A percentile compares a stretch with the other conserved stretches of the same genome.
Evolutionary conservation across 345 rosid genomes (phyloP).

Genomic region (Tarenaya hassleriana): DNA sequence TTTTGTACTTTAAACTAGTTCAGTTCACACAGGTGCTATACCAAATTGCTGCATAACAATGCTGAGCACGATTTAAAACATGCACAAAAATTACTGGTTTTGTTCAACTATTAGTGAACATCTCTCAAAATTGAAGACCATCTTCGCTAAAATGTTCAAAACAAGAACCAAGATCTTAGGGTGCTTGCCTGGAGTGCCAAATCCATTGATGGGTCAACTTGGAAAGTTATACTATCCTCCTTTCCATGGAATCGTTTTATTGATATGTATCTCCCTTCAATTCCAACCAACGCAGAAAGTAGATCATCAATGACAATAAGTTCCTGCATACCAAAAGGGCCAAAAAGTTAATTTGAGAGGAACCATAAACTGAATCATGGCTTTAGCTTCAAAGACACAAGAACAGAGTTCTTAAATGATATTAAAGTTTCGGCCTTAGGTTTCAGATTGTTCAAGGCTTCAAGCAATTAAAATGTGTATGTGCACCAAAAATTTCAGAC

Average conservation of each 20-base stretch:
- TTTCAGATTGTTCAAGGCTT: no score
- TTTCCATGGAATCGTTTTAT: constrained; percentile 55
- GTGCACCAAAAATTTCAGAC: no score
- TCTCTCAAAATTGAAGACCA: not conserved
- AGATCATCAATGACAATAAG: constrained; percentile 88
- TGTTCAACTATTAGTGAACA: no score
- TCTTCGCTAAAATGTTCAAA: not conserved
- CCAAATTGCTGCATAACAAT: no score
- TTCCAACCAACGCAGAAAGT: constrained; percentile 83
- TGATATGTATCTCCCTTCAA: constrained; percentile 86
- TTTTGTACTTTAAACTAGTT: constrained; percentile 3
- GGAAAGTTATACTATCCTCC: constrained; percentile 57
- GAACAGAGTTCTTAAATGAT: no score
- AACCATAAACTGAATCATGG: constrained; percentile 1
- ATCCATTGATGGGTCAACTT: constrained; percentile 86
- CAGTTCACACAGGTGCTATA: no score
- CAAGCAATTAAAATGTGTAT: no score
- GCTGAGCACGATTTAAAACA: no score
- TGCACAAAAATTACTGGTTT: no score
- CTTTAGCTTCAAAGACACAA: not conserved
- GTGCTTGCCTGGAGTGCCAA: constrained; percentile 73
- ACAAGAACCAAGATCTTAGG: not conserved
- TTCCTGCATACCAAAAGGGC: constrained; percentile 46
- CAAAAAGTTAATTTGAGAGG: not conserved
- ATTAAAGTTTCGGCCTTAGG: no score